phyloP scores from a whole-genome alignment of 768 basidiomycete species.

The Chlorophyllum brunneum region DNA sequence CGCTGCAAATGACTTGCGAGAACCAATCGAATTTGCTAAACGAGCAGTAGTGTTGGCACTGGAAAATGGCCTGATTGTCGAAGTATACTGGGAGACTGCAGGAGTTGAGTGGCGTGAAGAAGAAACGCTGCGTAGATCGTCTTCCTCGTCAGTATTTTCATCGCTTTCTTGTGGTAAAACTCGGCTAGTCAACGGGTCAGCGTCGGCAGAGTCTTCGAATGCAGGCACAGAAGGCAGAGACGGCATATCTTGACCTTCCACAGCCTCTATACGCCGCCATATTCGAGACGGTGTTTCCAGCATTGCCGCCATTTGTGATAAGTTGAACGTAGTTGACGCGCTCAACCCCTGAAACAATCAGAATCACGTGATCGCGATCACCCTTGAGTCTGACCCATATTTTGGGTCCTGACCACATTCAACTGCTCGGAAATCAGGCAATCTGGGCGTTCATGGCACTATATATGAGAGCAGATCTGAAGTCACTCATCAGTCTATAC shows the following conservation, averaged over 20 bases:
- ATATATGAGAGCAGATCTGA: no score
- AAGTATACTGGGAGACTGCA: conserved; percentile 43
- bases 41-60: conserved; percentile 46
- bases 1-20: conserved; percentile 43
- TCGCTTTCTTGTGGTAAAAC: conserved; percentile 27
- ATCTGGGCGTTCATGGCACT: no score
- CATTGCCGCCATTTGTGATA: conserved; percentile 49
- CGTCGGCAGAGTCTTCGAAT: conserved; percentile 60
- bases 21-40: conserved; percentile 46
- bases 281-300: conserved; percentile 83
- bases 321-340: background rate
- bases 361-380: conserved; percentile 1
- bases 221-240: conserved; percentile 75
- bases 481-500: no score
- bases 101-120: conserved; percentile 70
- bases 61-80: conserved; percentile 42
- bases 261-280: conserved; percentile 77
- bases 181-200: conserved; percentile 24
- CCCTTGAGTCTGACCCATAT: background rate
- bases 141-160: conserved; percentile 29
- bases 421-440: background rate
- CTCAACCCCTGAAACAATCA: background rate
- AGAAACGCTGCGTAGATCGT: conserved; percentile 36
- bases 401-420: background rate
- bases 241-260: conserved; percentile 74